Evolutionary conservation across 2,329 filamentous ascomycete species (phyloP), one percentile per base, ranked within the genome.

Genomic region (Exophiala sp.): DNA sequence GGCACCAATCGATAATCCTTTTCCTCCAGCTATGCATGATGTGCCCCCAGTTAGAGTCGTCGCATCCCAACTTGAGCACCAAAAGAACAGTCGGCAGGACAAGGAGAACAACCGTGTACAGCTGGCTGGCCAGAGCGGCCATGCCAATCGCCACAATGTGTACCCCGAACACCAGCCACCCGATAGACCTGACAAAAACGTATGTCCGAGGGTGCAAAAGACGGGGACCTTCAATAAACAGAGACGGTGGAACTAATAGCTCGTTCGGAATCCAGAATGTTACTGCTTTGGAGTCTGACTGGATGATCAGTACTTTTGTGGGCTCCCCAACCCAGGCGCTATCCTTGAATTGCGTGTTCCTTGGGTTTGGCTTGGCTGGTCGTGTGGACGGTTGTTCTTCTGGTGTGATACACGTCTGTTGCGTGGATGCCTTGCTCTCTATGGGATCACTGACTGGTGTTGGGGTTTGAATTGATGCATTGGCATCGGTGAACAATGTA

Each of bases 61-160:
- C 52, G 29, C 55, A 58, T 11, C 52, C 53, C 5, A 46, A 22
- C 38, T 56, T 56, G 14, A 40, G 18, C 10, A 52, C 43, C 8
- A 49, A 9, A 13, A 55, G n/a, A 8, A 58, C 10, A 11, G 54
- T 58, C 4, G 54, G 52, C 16, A 55, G 13, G 9, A 58, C 49
- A 18, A 57, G 45, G 6, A 58, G 46, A 1, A 38, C 48, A n/a
- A 58, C 51, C 4, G 51, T 55, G 27, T 50, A 50, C 43, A 57
- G 24, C 24, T 58, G 56, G 22, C 41, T 57, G 11, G 45, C 43
- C 39, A 58, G 37, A 27, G 34, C 39, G 6, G 56, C 48, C 47
- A 52, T 52, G 13, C 56, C 56, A 16, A 58, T 57, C 11, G 54
- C 35, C 11, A 58, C 43, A 24, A 57, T 49, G 34, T 58, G 56